These are phyloP conservation scores for Talaromyces verruculosus DNA, from an alignment of 2,329 filamentous ascomycete genomes.

Conservation along the genomic window DNA sequence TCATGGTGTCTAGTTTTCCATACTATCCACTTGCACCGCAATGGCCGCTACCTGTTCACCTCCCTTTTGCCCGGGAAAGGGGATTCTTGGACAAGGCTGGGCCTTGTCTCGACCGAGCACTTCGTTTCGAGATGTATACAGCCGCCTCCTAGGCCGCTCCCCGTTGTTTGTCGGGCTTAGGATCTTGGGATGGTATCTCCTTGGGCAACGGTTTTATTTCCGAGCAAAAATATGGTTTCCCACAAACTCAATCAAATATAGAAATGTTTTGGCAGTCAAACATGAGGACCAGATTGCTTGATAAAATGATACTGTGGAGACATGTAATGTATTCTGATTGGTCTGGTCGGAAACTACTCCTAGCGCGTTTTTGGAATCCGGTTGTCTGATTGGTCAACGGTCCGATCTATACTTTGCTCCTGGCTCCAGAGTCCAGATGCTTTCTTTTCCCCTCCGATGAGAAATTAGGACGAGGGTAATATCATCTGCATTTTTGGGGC, in stretches of 20 bases:
- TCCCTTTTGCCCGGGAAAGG: not conserved
- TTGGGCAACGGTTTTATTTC: not conserved
- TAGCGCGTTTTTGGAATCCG: not conserved
- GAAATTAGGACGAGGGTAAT: not conserved
- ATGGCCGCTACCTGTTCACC: not conserved
- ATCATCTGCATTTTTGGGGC: not conserved
- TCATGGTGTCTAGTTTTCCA: constrained; percentile 13
- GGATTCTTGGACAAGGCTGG: constrained; percentile 5
- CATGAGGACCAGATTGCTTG: not conserved
- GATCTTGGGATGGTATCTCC: not conserved
- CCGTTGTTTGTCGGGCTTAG: not conserved
- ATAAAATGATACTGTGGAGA: not conserved
- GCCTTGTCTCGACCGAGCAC: constrained; percentile 8
- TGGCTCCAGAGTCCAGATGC: not conserved
- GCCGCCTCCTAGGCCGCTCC: not conserved
- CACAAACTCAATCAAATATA: too few relatives aligned
- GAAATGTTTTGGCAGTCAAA: not conserved
- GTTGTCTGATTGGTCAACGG: not conserved
- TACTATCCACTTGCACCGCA: constrained; percentile 11
- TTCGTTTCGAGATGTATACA: constrained; percentile 10
- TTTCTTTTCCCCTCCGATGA: not conserved
- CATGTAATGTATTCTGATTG: not conserved
- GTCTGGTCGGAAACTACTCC: constrained; percentile 14
- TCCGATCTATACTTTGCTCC: not conserved
- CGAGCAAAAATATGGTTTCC: not conserved